phyloP scores from a whole-genome alignment of 139 green algal species.

The Chlorella vulgaris region DNA sequence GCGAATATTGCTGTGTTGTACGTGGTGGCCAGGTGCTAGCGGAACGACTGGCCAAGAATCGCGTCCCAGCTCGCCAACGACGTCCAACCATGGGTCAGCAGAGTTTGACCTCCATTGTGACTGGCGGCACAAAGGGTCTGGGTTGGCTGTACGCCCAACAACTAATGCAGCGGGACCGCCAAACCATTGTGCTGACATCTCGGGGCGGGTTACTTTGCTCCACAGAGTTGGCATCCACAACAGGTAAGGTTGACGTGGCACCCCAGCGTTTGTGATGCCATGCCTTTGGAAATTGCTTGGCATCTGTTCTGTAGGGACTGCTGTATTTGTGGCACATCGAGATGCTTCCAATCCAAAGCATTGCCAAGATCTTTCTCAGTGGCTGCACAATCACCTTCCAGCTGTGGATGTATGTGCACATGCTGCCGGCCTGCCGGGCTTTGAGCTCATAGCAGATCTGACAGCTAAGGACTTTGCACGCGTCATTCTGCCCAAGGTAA shows the following conservation, averaged over 20 bases:
- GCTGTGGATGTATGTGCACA: constrained; percentile 40
- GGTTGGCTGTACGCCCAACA: constrained; percentile 32
- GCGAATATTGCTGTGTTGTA: neutral
- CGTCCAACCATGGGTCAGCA: neutral
- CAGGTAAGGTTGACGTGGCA: neutral
- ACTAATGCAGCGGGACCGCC: neutral
- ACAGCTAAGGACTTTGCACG: neutral
- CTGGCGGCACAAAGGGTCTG: constrained; percentile 46
- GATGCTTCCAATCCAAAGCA: constrained; percentile 6
- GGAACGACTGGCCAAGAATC: neutral
- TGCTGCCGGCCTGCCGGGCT: constrained; percentile 43
- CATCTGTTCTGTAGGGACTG: neutral
- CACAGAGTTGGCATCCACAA: constrained; percentile 6
- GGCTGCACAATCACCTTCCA: constrained; percentile 39
- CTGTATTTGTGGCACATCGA: constrained; percentile 24
- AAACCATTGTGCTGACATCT: constrained; percentile 35
- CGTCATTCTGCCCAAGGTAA: constrained; percentile 26
- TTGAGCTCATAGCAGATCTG: constrained; percentile 37
- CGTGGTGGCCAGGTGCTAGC: neutral
- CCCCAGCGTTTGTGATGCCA: too few species aligned
- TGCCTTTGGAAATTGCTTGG: too few species aligned
- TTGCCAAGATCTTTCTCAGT: neutral
- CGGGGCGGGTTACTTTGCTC: neutral
- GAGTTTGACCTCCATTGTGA: constrained; percentile 14
- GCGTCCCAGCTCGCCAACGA: neutral